phyloP scores from a whole-genome alignment of 345 rosid species.

The Salix caprea region DNA sequence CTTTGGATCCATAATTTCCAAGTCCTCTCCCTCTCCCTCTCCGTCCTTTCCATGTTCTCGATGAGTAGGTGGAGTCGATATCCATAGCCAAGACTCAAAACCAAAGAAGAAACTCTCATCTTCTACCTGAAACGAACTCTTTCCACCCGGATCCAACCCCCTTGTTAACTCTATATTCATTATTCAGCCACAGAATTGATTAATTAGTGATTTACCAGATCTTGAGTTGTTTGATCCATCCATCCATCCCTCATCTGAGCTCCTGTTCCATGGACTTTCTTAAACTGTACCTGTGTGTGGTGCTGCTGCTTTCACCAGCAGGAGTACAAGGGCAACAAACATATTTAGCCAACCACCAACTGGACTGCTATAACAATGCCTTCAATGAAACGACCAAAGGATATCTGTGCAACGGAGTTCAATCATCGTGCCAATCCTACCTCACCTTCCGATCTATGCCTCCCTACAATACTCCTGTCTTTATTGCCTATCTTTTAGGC shows the following conservation, averaged over 20 bases:
- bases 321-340: constrained; percentile 44
- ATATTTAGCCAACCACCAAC: constrained; percentile 60
- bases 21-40: neutral
- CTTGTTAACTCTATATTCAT: neutral
- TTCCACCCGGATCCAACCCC: neutral
- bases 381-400: constrained; percentile 46
- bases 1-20: neutral
- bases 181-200: neutral
- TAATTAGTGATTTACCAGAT: neutral
- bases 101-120: neutral
- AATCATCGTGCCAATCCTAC: constrained; percentile 52
- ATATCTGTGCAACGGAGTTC: constrained; percentile 43
- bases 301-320: neutral
- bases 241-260: neutral
- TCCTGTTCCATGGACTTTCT: neutral
- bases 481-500: constrained; percentile 40
- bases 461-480: constrained; percentile 36
- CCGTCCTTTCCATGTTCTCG: neutral
- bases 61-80: too few relatives aligned
- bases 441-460: constrained; percentile 66
- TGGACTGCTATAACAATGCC: constrained; percentile 23
- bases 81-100: neutral
- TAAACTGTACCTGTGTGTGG: neutral
- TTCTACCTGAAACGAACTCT: neutral
- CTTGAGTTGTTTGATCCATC: neutral